A percentile compares a stretch with the other conserved stretches of the same genome.
Conservation (phyloP, 2,329 filamentous ascomycete genomes). For the Ophiostoma angusticollis region DNA sequence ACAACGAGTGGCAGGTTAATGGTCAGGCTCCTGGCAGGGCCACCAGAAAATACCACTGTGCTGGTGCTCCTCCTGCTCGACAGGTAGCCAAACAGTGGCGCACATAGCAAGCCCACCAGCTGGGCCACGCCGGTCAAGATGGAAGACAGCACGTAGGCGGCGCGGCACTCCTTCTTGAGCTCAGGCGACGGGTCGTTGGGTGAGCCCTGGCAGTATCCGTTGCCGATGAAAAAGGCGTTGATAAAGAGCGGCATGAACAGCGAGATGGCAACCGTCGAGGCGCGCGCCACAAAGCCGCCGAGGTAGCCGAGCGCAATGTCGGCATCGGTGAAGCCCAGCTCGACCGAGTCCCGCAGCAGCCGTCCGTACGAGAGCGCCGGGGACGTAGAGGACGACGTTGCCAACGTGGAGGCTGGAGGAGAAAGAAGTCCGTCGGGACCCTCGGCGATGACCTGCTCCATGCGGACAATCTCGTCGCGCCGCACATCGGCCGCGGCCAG, state of each 20-base stretch:
- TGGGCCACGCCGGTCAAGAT: slow-evolving; percentile 84
- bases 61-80: slow-evolving; percentile 54
- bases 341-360: slow-evolving; percentile 48
- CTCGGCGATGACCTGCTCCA: slow-evolving; percentile 7
- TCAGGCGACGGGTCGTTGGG: slow-evolving; percentile 54
- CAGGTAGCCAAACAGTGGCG: slow-evolving; percentile 76
- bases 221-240: slow-evolving; percentile 76
- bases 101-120: slow-evolving; percentile 69
- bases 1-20: slow-evolving; percentile 62
- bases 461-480: slow-evolving; percentile 5
- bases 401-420: no score
- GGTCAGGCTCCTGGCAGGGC: no score
- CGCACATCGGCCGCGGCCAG: background rate
- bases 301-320: slow-evolving; percentile 80
- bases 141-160: slow-evolving; percentile 78
- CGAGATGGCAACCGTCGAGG: slow-evolving; percentile 88
- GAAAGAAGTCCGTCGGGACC: no score
- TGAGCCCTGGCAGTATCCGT: slow-evolving; percentile 62
- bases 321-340: slow-evolving; percentile 60
- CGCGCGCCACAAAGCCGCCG: slow-evolving; percentile 86
- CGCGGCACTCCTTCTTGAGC: slow-evolving; percentile 71
- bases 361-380: slow-evolving; percentile 39
- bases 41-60: no score
- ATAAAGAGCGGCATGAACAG: slow-evolving; percentile 89
- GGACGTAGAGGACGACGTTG: background rate